Percentiles rank a stretch among this genome's conserved stretches.
phyloP scores from a whole-genome alignment of 495 filamentous ascomycete species.

The Xylaria venustula region DNA sequence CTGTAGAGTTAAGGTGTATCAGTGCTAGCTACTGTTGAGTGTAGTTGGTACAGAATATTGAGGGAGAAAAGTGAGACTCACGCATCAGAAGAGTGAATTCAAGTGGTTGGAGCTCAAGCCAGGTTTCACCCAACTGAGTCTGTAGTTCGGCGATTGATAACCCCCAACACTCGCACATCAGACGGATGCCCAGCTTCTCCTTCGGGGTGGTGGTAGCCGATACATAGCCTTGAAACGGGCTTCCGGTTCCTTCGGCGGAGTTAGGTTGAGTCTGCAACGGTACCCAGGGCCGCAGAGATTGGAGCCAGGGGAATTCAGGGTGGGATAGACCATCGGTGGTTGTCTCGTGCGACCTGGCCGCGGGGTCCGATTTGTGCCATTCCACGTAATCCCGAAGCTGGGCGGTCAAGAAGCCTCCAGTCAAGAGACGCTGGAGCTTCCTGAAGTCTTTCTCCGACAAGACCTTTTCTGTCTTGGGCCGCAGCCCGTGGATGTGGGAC shows the following conservation, averaged over 20 bases:
- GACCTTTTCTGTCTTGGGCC: slow-evolving; percentile 28
- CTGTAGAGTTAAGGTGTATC: slow-evolving; percentile 18
- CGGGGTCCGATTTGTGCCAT: not conserved
- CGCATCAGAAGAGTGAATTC: slow-evolving; percentile 40
- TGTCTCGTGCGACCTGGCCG: not conserved
- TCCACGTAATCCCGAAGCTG: slow-evolving; percentile 44
- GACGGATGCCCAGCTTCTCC: slow-evolving; percentile 32
- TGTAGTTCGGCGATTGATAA: slow-evolving; percentile 29
- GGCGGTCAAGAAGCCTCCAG: slow-evolving; percentile 38
- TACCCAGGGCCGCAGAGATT: slow-evolving; percentile 29
- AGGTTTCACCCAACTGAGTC: slow-evolving; percentile 31
- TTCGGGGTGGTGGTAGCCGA: slow-evolving; percentile 24
- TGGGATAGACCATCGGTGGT: not conserved
- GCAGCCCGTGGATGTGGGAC: slow-evolving; percentile 43
- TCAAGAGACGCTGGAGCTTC: slow-evolving; percentile 34
- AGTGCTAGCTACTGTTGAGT: no score
- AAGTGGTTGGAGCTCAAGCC: slow-evolving; percentile 26
- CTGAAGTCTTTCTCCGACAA: slow-evolving; percentile 37
- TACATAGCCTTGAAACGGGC: slow-evolving; percentile 26
- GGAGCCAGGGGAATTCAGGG: slow-evolving; percentile 28
- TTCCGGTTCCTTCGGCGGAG: slow-evolving; percentile 3
- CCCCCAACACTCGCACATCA: slow-evolving; percentile 45
- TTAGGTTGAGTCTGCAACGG: slow-evolving; percentile 19
- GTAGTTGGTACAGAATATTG: no score
- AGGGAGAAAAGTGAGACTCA: slow-evolving; percentile 11